These are phyloP conservation scores for Botrytis elliptica DNA, from an alignment of 2,329 filamentous ascomycete species.

Conservation along the genomic window DNA sequence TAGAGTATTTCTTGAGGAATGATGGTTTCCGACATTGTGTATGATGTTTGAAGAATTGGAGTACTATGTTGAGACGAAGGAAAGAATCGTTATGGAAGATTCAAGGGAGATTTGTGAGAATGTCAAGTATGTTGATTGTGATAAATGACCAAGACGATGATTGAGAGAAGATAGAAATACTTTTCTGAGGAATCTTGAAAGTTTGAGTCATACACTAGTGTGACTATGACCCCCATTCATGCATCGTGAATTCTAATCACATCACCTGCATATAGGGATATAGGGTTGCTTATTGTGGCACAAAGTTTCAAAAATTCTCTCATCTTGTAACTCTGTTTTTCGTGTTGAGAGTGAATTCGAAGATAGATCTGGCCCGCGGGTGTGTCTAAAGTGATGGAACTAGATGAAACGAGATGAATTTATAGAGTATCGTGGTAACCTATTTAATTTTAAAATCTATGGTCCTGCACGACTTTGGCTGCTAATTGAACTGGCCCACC, in stretches of 20 bases:
- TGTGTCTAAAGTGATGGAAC: background rate
- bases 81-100: background rate
- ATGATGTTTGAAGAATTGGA: background rate
- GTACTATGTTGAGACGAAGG: background rate
- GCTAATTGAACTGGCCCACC: conserved; percentile 7
- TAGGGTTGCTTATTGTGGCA: background rate
- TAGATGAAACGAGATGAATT: background rate
- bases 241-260: background rate
- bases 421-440: background rate
- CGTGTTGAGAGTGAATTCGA: too few species aligned
- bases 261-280: background rate
- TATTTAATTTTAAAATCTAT: background rate
- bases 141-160: background rate
- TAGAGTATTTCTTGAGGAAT: conserved; percentile 21
- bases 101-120: background rate
- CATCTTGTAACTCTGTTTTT: too few species aligned
- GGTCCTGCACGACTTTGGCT: background rate
- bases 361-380: rapidly evolving
- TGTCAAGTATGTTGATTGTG: background rate
- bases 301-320: background rate
- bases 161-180: background rate
- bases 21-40: background rate
- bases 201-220: conserved; percentile 7
- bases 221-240: background rate
- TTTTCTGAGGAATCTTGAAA: too few species aligned